Base-by-base conservation (phyloP, 2,329 filamentous ascomycete species). In the Clarireedia hainanense region DNA sequence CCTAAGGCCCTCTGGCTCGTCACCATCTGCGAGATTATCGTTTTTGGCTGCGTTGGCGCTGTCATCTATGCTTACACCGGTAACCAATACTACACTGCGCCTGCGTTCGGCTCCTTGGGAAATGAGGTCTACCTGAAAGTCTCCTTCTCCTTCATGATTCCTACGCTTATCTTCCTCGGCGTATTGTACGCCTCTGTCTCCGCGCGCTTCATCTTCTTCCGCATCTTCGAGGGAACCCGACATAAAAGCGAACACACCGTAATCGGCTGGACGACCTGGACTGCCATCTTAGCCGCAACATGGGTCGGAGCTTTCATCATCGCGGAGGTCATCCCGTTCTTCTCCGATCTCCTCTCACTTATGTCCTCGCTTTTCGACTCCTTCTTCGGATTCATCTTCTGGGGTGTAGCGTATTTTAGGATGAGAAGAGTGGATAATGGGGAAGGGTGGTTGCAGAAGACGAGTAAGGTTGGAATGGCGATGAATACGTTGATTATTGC, bases 371-470 rank as follows among this genome's bases (percentile, higher is more conserved):
- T 96, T 1, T 96, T 96, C 68, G 90, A 96, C 72, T 92, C 88
- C 53, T 92, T 91, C 78, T 92, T 92, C 65, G 91, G 91, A 24
- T 96, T 96, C 76, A 95, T 96, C 67, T 96, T 96, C 76, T 96
- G 88, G 88, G 88, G 86, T 12, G 80, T 89, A 1, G 88, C 88
- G 0, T 92, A 89, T 67, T 80, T 91, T 66, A 80, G 86, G 55
- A 89, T 92, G 86, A 79, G 87, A 48, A 74, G 74, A 20, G 85
- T 80, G 1, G 85, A 89, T 60, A 77, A 81, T 37, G 76, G 78
- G 6, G 67, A 77, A 2, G 72, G 75, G 0, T 68, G 67, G 67
- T 34, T 69, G 5, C 50, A 56, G 9, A 63, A 68, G 27, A 60
- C 65, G 24, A 62, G 64, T 3, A 17, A 55, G 3, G 61, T 69